Evolutionary conservation across 108 stramenopile species (phyloP).

Genomic region (Phaeodactylum tricornutum): DNA sequence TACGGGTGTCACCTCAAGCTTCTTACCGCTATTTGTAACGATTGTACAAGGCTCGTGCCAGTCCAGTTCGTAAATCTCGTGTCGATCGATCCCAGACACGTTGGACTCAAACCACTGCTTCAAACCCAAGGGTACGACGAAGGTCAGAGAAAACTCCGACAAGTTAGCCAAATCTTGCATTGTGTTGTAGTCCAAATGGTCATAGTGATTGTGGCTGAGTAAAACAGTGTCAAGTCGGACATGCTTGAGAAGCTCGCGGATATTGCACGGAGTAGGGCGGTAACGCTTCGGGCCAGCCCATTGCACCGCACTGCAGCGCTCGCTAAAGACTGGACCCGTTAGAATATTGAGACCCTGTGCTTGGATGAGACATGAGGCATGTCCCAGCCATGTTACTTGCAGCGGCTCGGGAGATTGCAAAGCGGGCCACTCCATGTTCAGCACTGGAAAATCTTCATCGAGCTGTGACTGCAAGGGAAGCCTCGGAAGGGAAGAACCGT

Average conservation of each 20-base stretch:
- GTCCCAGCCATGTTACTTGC: conserved; percentile 45
- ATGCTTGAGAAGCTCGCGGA: conserved; percentile 27
- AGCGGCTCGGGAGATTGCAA: conserved; percentile 16
- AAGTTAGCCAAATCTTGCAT: conserved; percentile 4
- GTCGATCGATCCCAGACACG: neutral
- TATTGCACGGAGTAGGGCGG: conserved; percentile 25
- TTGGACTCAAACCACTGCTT: conserved; percentile 9
- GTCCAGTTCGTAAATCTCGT: conserved; percentile 7
- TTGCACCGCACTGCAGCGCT: conserved; percentile 10
- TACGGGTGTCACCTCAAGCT: conserved; percentile 29
- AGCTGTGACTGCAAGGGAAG: too few species aligned
- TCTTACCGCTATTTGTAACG: conserved; percentile 12
- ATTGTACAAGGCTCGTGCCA: conserved; percentile 11
- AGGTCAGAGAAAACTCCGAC: neutral
- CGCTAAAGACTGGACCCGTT: conserved; percentile 49
- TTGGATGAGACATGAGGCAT: conserved; percentile 31
- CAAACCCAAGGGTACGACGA: conserved; percentile 20
- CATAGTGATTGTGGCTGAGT: conserved; percentile 45
- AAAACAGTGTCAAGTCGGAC: conserved; percentile 35
- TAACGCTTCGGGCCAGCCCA: conserved; percentile 36
- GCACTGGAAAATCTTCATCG: conserved; percentile 18
- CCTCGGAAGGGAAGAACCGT: conserved; percentile 6
- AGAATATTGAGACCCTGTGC: conserved; percentile 40
- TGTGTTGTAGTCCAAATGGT: conserved; percentile 42
- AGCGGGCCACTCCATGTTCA: neutral